Evolutionary conservation across 108 stramenopile genomes (phyloP).

Genomic region (Asterionellopsis glacialis): DNA sequence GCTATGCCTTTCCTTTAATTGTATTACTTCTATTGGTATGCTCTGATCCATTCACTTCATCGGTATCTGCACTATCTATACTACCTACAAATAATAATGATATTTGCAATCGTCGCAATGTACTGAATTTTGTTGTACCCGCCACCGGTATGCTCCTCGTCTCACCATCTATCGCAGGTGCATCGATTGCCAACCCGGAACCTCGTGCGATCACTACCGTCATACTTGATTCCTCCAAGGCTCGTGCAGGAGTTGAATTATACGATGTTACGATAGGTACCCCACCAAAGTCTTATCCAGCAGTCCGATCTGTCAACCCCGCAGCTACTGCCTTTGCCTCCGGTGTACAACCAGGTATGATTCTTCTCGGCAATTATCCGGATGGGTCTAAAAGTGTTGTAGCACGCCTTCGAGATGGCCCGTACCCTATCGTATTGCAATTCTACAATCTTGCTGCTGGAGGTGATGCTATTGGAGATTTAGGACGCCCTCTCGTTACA

Average conservation of each 20-base stretch:
- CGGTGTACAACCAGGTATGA: constrained; percentile 27
- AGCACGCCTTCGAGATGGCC: constrained; percentile 27
- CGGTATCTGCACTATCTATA: too few species aligned
- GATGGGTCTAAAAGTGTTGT: constrained; percentile 18
- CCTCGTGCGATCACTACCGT: constrained; percentile 16
- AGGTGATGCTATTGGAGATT: constrained; percentile 52
- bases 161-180: too few species aligned
- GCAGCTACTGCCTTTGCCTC: constrained; percentile 7
- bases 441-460: constrained; percentile 43
- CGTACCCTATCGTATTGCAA: constrained; percentile 40
- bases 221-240: constrained; percentile 20
- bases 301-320: constrained; percentile 15
- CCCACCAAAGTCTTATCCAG: constrained; percentile 5
- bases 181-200: neutral
- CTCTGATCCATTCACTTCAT: too few species aligned
- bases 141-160: too few species aligned
- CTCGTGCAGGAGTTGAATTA: constrained; percentile 13
- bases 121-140: too few species aligned
- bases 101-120: too few species aligned
- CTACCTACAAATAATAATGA: too few species aligned
- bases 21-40: too few species aligned
- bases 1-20: too few species aligned
- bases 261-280: constrained; percentile 10
- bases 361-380: constrained; percentile 18
- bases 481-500: constrained; percentile 36